Evolutionary conservation across 2,329 filamentous ascomycete species (phyloP).

Genomic region (Alternaria sp.): DNA sequence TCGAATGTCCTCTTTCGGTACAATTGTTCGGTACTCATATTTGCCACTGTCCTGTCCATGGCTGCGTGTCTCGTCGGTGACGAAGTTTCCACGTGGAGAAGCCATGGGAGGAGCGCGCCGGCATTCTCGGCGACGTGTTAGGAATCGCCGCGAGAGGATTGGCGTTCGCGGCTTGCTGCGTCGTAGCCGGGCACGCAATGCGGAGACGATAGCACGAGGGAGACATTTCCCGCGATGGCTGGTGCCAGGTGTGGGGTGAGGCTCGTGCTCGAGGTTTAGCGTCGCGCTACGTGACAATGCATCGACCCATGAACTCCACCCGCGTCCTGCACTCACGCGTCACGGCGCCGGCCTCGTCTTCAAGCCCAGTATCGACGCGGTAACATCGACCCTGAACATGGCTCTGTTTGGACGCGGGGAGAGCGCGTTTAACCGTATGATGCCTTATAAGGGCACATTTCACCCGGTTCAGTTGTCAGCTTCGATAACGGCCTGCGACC

Average conservation of each 20-base stretch:
- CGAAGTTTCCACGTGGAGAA: not conserved
- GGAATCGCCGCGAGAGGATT: not conserved
- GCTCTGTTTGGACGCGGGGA: not conserved
- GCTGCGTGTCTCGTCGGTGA: not conserved
- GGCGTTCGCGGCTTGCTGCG: not conserved
- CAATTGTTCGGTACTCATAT: constrained; percentile 13
- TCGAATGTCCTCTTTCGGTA: constrained; percentile 17
- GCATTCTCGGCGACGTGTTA: not conserved
- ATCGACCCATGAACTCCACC: not conserved
- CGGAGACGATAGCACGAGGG: not conserved
- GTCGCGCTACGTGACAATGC: not conserved
- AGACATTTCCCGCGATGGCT: not conserved
- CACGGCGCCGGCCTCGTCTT: not conserved
- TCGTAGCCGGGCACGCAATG: not conserved
- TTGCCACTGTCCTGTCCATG: constrained; percentile 15
- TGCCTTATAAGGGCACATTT: not conserved
- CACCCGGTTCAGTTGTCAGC: not conserved
- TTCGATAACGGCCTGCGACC: not conserved
- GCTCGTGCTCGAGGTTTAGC: not conserved
- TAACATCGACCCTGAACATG: not conserved
- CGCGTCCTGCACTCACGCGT: not conserved
- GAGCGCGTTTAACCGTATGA: not conserved
- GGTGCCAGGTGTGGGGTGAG: not conserved
- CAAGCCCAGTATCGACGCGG: not conserved
- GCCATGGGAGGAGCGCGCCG: not conserved